Conservation (phyloP, 495 filamentous ascomycete genomes). For the Aspergillus mulundensis region DNA sequence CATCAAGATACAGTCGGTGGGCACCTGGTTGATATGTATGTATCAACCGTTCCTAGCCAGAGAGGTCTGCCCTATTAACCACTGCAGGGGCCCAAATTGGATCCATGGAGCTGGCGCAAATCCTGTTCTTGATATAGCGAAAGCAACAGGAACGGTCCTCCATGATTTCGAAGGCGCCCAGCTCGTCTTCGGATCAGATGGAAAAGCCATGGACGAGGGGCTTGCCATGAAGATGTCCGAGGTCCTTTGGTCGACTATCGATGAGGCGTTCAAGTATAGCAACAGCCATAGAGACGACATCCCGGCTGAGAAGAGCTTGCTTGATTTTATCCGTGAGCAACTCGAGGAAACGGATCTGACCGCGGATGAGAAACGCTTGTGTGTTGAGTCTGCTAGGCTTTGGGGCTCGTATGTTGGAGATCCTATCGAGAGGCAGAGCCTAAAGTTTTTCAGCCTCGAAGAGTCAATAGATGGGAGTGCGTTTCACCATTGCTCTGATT, state of each 20-base stretch:
- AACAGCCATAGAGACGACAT: conserved; percentile 63
- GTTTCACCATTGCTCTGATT: conserved; percentile 26
- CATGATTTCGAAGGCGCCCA: conserved; percentile 52
- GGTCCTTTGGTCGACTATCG: conserved; percentile 75
- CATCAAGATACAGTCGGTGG: conserved; percentile 34
- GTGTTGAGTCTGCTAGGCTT: conserved; percentile 60
- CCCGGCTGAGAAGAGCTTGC: conserved; percentile 60
- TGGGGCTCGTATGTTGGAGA: conserved; percentile 92
- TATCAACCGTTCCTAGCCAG: not conserved
- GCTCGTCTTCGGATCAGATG: conserved; percentile 59
- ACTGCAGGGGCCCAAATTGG: conserved; percentile 80
- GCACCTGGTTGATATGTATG: conserved; percentile 46
- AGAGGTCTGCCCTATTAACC: conserved; percentile 5
- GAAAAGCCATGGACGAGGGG: conserved; percentile 49
- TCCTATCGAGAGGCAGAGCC: conserved; percentile 68
- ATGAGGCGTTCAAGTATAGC: conserved; percentile 74
- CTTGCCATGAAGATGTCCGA: conserved; percentile 53
- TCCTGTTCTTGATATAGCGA: conserved; percentile 76
- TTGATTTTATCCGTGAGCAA: conserved; percentile 70
- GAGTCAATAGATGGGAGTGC: conserved; percentile 86
- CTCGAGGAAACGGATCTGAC: conserved; percentile 52
- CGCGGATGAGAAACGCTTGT: conserved; percentile 48
- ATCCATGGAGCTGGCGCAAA: conserved; percentile 86
- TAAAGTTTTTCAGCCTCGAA: conserved; percentile 94
- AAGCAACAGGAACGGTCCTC: conserved; percentile 57